Percentiles rank a stretch among this genome's conserved stretches.
Evolutionary conservation across 2,329 filamentous ascomycete genomes (phyloP).

Genomic region (Blumeriella jaapii): DNA sequence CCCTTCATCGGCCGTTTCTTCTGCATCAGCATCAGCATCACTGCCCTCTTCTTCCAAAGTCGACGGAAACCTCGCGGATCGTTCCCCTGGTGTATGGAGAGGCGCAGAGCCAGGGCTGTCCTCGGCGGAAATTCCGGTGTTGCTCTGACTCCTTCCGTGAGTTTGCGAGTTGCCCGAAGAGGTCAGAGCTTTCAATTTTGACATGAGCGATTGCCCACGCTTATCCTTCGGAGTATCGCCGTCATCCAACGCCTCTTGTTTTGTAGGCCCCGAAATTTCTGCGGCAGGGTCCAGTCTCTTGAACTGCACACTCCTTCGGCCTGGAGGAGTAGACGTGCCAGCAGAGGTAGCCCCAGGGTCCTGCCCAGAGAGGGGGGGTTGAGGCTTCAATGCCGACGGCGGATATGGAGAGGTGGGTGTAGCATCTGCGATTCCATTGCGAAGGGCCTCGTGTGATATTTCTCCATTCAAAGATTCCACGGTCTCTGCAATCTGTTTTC

Average conservation of each 20-base stretch:
- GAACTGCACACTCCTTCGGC: conserved; percentile 66
- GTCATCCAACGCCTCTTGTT: conserved; percentile 56
- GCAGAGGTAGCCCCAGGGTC: conserved; percentile 10
- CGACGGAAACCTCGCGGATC: conserved; percentile 38
- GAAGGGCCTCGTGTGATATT: conserved; percentile 17
- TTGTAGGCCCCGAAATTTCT: conserved; percentile 41
- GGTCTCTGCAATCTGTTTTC: conserved; percentile 17
- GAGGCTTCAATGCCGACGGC: conserved; percentile 16
- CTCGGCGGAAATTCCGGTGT: conserved; percentile 25
- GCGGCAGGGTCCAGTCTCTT: conserved; percentile 36
- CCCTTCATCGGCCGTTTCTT: conserved; percentile 77
- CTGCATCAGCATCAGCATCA: conserved; percentile 69
- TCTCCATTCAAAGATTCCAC: conserved; percentile 27
- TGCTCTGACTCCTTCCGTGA: conserved; percentile 35
- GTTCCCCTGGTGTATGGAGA: conserved; percentile 37
- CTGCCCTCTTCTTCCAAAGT: conserved; percentile 48
- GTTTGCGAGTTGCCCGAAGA: conserved; percentile 33
- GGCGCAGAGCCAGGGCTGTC: conserved; percentile 30
- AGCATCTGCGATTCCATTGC: conserved; percentile 5
- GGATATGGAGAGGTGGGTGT: conserved; percentile 7
- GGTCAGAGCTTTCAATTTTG: conserved; percentile 65
- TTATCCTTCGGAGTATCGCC: conserved; percentile 46
- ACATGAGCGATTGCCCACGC: conserved; percentile 59
- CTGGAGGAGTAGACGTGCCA: conserved; percentile 25
- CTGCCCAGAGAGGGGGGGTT: conserved; percentile 8